Evolutionary conservation across 805 yeast genomes (phyloP).

Genomic region (Wickerhamiella vanderwaltii): DNA sequence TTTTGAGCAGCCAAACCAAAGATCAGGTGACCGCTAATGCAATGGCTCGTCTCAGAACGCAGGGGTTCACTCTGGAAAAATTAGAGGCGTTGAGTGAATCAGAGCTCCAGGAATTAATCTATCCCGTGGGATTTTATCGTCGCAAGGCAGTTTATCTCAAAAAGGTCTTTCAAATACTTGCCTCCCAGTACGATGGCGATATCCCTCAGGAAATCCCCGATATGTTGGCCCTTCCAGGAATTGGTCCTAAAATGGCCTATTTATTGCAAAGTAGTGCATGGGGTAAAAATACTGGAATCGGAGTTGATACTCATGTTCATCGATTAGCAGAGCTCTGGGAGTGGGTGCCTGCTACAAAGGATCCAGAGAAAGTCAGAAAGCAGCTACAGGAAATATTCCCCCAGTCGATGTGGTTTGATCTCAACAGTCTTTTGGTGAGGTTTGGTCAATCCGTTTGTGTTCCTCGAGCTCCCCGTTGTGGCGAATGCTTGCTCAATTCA

Average conservation of each 20-base stretch:
- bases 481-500: slow-evolving; percentile 45
- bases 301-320: slow-evolving; percentile 87
- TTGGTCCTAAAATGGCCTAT: slow-evolving; percentile 92
- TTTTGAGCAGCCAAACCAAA: slow-evolving; percentile 86
- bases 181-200: slow-evolving; percentile 44
- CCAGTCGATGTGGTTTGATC: slow-evolving; percentile 60
- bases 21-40: slow-evolving; percentile 76
- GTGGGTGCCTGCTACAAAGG: slow-evolving; percentile 45
- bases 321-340: slow-evolving; percentile 67
- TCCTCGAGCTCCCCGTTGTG: slow-evolving; percentile 57
- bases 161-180: slow-evolving; percentile 43
- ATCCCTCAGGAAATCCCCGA: slow-evolving; percentile 61
- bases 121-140: slow-evolving; percentile 75
- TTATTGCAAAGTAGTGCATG: slow-evolving; percentile 72
- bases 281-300: slow-evolving; percentile 66
- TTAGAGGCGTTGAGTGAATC: slow-evolving; percentile 30
- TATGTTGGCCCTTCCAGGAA: slow-evolving; percentile 67
- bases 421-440: slow-evolving; percentile 80
- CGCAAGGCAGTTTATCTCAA: slow-evolving; percentile 65
- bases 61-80: slow-evolving; percentile 26
- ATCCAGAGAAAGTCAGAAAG: slow-evolving; percentile 64
- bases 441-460: slow-evolving; percentile 85
- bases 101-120: slow-evolving; percentile 53
- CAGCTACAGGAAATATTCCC: slow-evolving; percentile 69
- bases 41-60: slow-evolving; percentile 47